Evolutionary conservation across 768 basidiomycete species (phyloP).

Genomic region (Lentinus brumalis): DNA sequence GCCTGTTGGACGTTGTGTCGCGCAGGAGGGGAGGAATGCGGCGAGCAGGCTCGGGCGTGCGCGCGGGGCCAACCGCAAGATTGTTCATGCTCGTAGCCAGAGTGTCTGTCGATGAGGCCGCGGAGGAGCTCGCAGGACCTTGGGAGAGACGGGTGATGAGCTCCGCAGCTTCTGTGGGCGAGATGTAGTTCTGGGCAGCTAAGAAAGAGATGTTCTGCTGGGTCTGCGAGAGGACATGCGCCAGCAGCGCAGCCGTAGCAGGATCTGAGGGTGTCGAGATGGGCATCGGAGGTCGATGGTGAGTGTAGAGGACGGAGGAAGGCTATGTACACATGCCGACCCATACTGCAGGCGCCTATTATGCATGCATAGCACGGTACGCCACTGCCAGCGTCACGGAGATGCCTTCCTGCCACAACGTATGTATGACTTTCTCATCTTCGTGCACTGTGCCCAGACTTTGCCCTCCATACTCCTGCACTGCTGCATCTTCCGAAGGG

Average conservation of each 20-base stretch:
- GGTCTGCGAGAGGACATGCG: constrained; percentile 53
- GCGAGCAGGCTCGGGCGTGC: constrained; percentile 18
- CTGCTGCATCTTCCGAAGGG: too few species aligned
- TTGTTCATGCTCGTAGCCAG: constrained; percentile 20
- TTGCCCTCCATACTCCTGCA: too few species aligned
- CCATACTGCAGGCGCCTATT: not conserved
- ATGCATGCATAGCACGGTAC: too few species aligned
- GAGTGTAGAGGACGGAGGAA: not conserved
- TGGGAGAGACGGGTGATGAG: constrained; percentile 43
- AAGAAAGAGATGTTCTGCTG: constrained; percentile 50
- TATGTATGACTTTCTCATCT: too few species aligned
- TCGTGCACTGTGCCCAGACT: too few species aligned
- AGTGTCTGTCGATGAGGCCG: constrained; percentile 3
- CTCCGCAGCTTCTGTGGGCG: constrained; percentile 39
- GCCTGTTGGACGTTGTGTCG: constrained; percentile 37
- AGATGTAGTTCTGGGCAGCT: constrained; percentile 43
- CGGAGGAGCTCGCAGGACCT: constrained; percentile 10
- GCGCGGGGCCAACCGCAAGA: constrained; percentile 18
- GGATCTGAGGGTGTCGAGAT: constrained; percentile 25
- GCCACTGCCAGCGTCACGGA: too few species aligned
- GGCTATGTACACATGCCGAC: not conserved
- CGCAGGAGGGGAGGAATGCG: constrained; percentile 25
- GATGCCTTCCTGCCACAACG: too few species aligned
- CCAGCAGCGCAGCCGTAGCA: constrained; percentile 48
- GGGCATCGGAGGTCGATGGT: constrained; percentile 14